A percentile compares a stretch with the other conserved stretches of the same genome.
Evolutionary conservation across 495 filamentous ascomycete species (phyloP).

Genomic region (Xylaria venustula): DNA sequence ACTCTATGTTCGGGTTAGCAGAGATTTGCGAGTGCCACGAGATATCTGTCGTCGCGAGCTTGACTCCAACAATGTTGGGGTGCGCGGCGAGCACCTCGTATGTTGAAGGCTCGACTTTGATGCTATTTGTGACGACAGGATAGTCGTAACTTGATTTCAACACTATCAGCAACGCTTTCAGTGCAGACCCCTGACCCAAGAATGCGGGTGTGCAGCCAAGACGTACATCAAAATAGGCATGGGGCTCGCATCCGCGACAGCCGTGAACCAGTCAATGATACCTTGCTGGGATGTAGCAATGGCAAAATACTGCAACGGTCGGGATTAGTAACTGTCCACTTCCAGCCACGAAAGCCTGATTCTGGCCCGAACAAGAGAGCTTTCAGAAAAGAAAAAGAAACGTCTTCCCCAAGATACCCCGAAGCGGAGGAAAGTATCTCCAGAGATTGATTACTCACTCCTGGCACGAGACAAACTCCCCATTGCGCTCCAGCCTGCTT

Average conservation of each 20-base stretch:
- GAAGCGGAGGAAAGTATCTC: not conserved
- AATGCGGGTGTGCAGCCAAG: not conserved
- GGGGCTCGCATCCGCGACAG: not conserved
- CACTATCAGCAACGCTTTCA: not conserved
- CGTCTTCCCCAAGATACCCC: not conserved
- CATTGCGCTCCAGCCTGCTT: slow-evolving; percentile 10
- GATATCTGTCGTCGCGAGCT: slow-evolving; percentile 9
- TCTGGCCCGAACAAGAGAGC: not conserved
- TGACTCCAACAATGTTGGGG: slow-evolving; percentile 9
- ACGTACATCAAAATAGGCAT: slow-evolving; percentile 9
- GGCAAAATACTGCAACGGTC: slow-evolving; percentile 2
- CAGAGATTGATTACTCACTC: not conserved
- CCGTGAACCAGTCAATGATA: slow-evolving; percentile 12
- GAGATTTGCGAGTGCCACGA: slow-evolving; percentile 10
- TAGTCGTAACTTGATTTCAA: slow-evolving; percentile 7
- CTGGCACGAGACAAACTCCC: slow-evolving; percentile 10
- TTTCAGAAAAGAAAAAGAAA: too few species aligned
- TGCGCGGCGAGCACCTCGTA: slow-evolving; percentile 5
- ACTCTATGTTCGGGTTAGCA: slow-evolving; percentile 9
- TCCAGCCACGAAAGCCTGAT: not conserved
- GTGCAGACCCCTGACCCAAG: not conserved
- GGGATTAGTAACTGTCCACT: not conserved
- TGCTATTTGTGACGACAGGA: slow-evolving; percentile 8
- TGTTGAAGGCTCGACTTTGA: slow-evolving; percentile 10
- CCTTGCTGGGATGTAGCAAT: slow-evolving; percentile 7